Conservation (phyloP, 202 grass and related monocot genomes). For the Carex sylvatica region DNA sequence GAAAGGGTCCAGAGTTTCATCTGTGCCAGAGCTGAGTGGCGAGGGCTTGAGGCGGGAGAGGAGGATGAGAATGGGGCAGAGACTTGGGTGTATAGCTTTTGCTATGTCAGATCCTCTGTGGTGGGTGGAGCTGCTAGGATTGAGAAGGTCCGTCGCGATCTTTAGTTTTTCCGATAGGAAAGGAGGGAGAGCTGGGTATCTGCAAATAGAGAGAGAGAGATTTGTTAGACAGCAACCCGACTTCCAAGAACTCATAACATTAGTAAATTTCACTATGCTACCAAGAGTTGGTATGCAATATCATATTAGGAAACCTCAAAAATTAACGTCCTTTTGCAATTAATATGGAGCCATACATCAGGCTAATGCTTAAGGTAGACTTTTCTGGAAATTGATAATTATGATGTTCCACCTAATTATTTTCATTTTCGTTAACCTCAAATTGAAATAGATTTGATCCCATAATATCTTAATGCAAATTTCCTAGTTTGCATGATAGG, state of each 20-base stretch:
- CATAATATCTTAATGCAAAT: not conserved
- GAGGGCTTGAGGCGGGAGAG: constrained; percentile 87
- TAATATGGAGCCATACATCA: not conserved
- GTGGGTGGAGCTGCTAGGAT: constrained; percentile 37
- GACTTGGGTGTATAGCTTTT: constrained; percentile 89
- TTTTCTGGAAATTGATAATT: not conserved
- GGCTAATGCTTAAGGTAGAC: not conserved
- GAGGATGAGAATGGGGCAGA: constrained; percentile 97
- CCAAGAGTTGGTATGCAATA: not conserved
- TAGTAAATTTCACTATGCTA: not conserved
- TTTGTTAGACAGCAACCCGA: constrained; percentile 14
- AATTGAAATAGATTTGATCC: not conserved
- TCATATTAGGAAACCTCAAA: not conserved
- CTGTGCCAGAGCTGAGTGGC: constrained; percentile 57
- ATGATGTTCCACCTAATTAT: not conserved
- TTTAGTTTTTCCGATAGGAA: constrained; percentile 73
- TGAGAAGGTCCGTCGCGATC: constrained; percentile 58
- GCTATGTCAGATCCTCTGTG: constrained; percentile 61
- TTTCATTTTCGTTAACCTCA: not conserved
- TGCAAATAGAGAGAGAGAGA: constrained; percentile 37
- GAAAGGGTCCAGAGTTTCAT: constrained; percentile 90
- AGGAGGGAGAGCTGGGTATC: constrained; percentile 89
- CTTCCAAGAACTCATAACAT: not conserved
- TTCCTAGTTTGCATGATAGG: not conserved
- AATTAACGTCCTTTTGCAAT: not conserved